Evolutionary conservation across 305 asterid species (phyloP), one percentile per base, ranked within the genome.

Genomic region (Stenogyne calaminthoides): DNA sequence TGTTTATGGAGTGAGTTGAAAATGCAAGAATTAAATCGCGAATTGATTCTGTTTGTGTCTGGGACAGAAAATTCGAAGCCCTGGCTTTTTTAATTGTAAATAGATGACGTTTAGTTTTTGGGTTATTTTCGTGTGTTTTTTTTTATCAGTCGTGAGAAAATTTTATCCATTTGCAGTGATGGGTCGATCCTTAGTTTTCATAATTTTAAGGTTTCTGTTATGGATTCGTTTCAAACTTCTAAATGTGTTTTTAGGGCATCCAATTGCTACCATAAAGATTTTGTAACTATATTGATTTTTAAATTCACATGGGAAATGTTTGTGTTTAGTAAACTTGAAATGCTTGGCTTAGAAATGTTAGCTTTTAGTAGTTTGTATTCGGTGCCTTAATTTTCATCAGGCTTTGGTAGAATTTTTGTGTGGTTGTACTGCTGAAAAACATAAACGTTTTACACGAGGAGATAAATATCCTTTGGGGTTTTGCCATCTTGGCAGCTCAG

Each of bases 121-220:
- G 75, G 63, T 36, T 66, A 36, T 59, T 71, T 25, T 76, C 46
- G 44, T 9, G 62, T 29, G 55, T 20, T 7, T 0, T 61, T 7
- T 18, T 7, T 0, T 61, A 11, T 18, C 9, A 27, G 22, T 71
- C 54, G 57, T 16, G n/a, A 12, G 2, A 40, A n/a, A 37, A 2
- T 22, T 5, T 7, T n/a, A 8, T 52, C 9, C 64, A 8, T 34
- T 64, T 49, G 55, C 67, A 37, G 15, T 16, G 56, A 49, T 58
- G 20, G 63, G 68, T 68, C 59, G 74, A 72, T 58, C 67, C 78
- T 71, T 64, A 57, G 64, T 22, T 72, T 49, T 18, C 25, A 9
- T 36, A 59, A 6, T 27, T 40, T n/a, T 39, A 5, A 6, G 22
- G 56, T 12, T 39, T 60, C 12, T 62, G 55, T 39, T 2, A 16